phyloP scores from a whole-genome alignment of 2,329 filamentous ascomycete genomes.

The Teratosphaeria nubilosa region DNA sequence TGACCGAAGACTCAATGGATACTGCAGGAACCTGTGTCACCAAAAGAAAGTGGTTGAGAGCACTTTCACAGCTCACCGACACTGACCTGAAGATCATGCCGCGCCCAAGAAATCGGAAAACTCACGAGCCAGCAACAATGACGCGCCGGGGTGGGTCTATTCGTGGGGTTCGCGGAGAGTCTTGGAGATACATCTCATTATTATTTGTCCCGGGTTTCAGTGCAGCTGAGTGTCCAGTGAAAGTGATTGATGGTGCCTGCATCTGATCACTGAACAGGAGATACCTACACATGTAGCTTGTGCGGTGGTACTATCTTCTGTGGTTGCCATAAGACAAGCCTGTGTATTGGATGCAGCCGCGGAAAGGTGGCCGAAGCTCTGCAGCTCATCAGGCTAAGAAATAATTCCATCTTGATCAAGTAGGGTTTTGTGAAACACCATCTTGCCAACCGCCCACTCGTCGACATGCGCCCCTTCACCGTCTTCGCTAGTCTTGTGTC shows the following conservation, averaged over 20 bases:
- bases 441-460: neutral
- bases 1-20: neutral
- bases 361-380: neutral
- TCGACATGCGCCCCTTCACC: constrained; percentile 27
- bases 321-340: too few species aligned
- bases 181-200: neutral
- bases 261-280: neutral
- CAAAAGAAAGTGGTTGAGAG: neutral
- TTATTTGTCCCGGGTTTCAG: neutral
- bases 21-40: neutral
- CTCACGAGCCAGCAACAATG: neutral
- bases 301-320: too few species aligned
- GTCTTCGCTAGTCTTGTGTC: constrained; percentile 26
- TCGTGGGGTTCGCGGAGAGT: neutral
- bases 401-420: neutral
- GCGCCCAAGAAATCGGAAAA: neutral
- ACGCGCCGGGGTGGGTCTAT: neutral
- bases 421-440: neutral
- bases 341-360: too few species aligned
- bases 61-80: neutral
- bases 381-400: neutral
- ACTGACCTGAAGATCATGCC: neutral
- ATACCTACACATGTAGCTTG: too few species aligned
- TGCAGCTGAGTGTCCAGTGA: neutral
- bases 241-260: neutral